A percentile compares a stretch with the other conserved stretches of the same genome.
Evolutionary conservation across 441 rosid species (phyloP).

Genomic region (Dalechampia spathulata): DNA sequence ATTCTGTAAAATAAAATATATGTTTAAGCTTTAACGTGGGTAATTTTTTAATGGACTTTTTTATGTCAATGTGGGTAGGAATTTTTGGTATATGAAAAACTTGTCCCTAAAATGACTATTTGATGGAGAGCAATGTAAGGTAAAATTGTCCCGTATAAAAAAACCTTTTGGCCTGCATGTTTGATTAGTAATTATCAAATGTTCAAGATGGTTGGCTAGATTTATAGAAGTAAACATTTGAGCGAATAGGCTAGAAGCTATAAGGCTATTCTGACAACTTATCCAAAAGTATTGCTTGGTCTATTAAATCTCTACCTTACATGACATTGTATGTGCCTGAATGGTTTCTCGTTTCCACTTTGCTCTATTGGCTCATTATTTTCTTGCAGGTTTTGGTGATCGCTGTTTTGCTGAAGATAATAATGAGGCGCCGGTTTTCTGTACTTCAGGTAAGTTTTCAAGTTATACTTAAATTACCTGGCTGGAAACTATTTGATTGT

Average conservation of each 20-base stretch:
- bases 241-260: not conserved
- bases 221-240: not conserved
- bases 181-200: not conserved
- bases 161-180: not conserved
- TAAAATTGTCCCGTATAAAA: too few relatives aligned
- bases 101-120: too few relatives aligned
- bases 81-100: too few relatives aligned
- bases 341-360: too few relatives aligned
- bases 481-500: too few relatives aligned
- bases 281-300: too few relatives aligned
- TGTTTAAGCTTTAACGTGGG: too few relatives aligned
- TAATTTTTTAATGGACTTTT: too few relatives aligned
- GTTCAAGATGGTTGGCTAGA: not conserved
- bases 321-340: not conserved
- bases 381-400: constrained; percentile 76
- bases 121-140: too few relatives aligned
- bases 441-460: constrained; percentile 64
- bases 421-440: constrained; percentile 94
- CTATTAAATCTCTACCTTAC: not conserved
- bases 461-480: constrained; percentile 12
- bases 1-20: too few relatives aligned
- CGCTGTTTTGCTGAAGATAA: constrained; percentile 76
- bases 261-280: not conserved
- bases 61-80: too few relatives aligned
- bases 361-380: not conserved